A percentile compares a stretch with the other conserved stretches of the same genome.
Conservation (phyloP, 805 yeast species). For the Metschnikowia noctiluminum region DNA sequence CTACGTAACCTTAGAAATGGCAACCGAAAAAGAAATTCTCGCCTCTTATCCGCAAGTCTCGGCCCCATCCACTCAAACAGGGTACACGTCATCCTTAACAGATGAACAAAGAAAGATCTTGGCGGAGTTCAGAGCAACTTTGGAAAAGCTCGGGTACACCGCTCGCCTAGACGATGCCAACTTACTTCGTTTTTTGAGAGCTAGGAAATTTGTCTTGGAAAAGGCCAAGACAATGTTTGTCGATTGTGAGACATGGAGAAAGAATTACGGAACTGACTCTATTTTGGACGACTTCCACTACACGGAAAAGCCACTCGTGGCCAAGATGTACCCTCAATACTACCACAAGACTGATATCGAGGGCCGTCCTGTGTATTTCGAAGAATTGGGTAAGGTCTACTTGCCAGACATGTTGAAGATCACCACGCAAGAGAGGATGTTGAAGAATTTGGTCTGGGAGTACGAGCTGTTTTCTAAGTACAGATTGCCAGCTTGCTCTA, state of each 20-base stretch:
- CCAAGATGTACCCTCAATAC: constrained; percentile 90
- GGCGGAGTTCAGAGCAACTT: constrained; percentile 52
- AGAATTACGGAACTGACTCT: constrained; percentile 80
- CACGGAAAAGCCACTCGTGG: constrained; percentile 89
- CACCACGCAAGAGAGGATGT: constrained; percentile 94
- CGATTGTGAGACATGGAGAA: constrained; percentile 90
- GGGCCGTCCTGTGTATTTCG: constrained; percentile 94
- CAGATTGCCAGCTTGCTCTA: constrained; percentile 92
- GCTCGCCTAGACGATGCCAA: constrained; percentile 85
- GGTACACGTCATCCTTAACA: constrained; percentile 79
- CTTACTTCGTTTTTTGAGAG: constrained; percentile 81
- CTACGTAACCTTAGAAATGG: constrained; percentile 12
- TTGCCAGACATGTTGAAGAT: constrained; percentile 87
- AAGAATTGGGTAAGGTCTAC: constrained; percentile 90
- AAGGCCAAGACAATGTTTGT: constrained; percentile 80
- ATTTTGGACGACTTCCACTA: constrained; percentile 85
- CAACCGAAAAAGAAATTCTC: constrained; percentile 36
- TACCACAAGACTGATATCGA: constrained; percentile 96
- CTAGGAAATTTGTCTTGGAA: constrained; percentile 86
- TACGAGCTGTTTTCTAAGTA: constrained; percentile 83
- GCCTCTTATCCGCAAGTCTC: constrained; percentile 70
- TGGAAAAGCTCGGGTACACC: constrained; percentile 64
- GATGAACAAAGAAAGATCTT: constrained; percentile 62
- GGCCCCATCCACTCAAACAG: constrained; percentile 61
- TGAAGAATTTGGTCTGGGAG: constrained; percentile 95